Percentiles rank a stretch among this genome's conserved stretches.
Conservation (phyloP, 176 grass and related monocot species). For the Raddia guianensis region DNA sequence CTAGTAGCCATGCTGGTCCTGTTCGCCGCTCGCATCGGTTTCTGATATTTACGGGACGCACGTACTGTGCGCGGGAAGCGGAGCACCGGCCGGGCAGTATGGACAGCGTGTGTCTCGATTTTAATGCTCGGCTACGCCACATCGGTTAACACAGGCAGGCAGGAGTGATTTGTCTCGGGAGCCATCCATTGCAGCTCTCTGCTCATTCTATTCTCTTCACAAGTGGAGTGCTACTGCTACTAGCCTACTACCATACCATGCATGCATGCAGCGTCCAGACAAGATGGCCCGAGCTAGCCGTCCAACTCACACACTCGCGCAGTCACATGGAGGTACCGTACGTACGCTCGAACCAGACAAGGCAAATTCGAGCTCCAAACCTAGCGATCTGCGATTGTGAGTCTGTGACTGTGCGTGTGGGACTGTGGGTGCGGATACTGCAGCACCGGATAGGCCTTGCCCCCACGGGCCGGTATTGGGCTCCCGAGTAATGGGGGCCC, state of each 20-base stretch:
- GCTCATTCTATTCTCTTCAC: background rate
- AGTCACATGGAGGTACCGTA: constrained; percentile 24
- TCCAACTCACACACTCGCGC: background rate
- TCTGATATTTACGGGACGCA: background rate
- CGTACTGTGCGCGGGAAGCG: background rate
- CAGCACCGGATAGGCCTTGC: constrained; percentile 33
- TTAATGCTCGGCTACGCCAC: background rate
- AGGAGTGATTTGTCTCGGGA: background rate
- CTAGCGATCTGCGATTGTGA: constrained; percentile 9
- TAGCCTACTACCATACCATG: background rate
- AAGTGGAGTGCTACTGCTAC: background rate
- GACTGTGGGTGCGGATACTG: background rate
- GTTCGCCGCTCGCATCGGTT: background rate
- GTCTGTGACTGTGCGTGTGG: background rate
- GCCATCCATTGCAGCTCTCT: background rate
- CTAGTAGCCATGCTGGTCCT: background rate
- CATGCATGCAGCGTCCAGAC: background rate
- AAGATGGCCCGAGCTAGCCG: no score
- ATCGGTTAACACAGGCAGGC: background rate
- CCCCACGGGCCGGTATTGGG: background rate
- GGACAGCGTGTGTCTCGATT: background rate
- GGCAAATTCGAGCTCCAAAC: constrained; percentile 24
- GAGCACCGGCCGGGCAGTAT: background rate
- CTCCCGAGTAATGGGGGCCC: background rate
- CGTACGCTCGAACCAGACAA: constrained; percentile 27